Evolutionary conservation across 768 basidiomycete genomes (phyloP), one percentile per base, ranked within the genome.

Genomic region (Boletus reticuloceps): DNA sequence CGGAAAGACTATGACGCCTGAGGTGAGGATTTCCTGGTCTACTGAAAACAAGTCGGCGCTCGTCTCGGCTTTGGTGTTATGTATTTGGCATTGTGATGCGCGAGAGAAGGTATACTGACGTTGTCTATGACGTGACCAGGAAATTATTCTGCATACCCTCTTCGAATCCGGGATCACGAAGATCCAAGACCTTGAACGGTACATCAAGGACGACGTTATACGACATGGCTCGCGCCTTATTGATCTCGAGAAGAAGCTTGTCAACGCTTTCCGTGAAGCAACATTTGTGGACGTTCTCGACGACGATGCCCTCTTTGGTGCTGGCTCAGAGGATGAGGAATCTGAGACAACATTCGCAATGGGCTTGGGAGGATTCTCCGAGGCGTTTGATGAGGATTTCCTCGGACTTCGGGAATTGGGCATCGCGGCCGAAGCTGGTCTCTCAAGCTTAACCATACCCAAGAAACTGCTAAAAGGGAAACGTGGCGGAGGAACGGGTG

Each of bases 111-210:
- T 13, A 41, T 52, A 20, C 55, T 62, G 45, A 53, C 41, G 51
- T 39, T 55, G n/a, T 14, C 25, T 25, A 17, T 40, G 51, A 42
- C 37, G 19, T 52, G 34, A 41, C n/a, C 55, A 96, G 93, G 93
- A 96, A 85, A 95, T 97, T 34, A 85, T 96, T 37, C 79, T 94
- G 2, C 93, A 96, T 68, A 89, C 92, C 1, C 75, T 98, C 17
- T 91, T 94, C 60, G 93, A 97, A 72, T 91, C 89, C 56, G 95
- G 95, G 6, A 84, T 82, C 8, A 83, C 91, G 0, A 81, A 84
- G 52, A 75, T 94, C 10, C 79, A 85, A 63, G 88, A 91, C 58
- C 80, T 98, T 1, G 92, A 95, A 61, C 80, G 85, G 13, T 94
- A 97, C 67, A 83, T 98, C 66, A 83, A 83, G 47, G 94, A 98